A percentile compares a stretch with the other conserved stretches of the same genome.
These are phyloP conservation scores for Fistulinella prunicolor DNA, from an alignment of 768 basidiomycete species.

Conservation along the genomic window DNA sequence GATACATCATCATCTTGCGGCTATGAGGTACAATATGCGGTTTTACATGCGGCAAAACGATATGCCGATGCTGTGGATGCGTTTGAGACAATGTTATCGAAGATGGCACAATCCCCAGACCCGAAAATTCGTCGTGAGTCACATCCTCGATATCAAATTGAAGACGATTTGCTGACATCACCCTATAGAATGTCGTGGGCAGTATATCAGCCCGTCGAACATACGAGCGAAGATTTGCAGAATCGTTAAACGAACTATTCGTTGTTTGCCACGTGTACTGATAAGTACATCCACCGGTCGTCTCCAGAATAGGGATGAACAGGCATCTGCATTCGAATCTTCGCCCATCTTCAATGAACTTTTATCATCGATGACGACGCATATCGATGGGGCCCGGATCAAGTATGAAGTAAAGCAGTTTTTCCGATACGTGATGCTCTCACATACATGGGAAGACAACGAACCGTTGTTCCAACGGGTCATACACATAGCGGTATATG, in stretches of 20 bases:
- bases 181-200: no score
- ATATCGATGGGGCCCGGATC: background rate
- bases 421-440: constrained; percentile 4
- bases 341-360: no score
- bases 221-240: no score
- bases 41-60: background rate
- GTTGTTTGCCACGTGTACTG: no score
- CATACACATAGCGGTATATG: background rate
- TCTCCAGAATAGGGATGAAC: no score
- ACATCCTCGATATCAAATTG: no score
- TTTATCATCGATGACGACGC: background rate
- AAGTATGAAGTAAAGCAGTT: background rate
- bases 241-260: no score
- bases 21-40: background rate
- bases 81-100: background rate
- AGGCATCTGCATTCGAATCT: no score
- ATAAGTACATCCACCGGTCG: no score
- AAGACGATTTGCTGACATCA: no score
- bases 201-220: no score
- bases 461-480: background rate
- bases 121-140: background rate
- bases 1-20: background rate
- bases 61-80: background rate
- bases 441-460: no score
- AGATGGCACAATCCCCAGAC: background rate